Percentiles rank a stretch among this genome's conserved stretches.
Evolutionary conservation across 208 protist species (phyloP).

Genomic region (Leishmania turanica): DNA sequence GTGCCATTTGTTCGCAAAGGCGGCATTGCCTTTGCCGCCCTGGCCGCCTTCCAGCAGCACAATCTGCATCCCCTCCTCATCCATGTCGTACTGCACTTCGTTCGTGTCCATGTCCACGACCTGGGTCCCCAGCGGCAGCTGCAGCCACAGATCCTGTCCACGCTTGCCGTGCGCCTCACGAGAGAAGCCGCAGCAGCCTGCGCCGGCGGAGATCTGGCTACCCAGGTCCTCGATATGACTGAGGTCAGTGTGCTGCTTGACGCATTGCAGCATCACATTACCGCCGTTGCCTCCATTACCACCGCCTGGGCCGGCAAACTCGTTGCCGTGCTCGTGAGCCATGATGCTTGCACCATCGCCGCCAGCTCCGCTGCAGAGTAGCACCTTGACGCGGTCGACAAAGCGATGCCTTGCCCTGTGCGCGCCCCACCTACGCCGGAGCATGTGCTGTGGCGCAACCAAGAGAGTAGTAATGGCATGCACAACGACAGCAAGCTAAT

Average conservation of each 20-base stretch:
- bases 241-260: slow-evolving; percentile 52
- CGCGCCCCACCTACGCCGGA: slow-evolving; percentile 6
- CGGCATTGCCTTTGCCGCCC: slow-evolving; percentile 91
- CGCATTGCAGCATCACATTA: slow-evolving; percentile 77
- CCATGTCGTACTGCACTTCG: slow-evolving; percentile 85
- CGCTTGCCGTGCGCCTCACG: slow-evolving; percentile 72
- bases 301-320: slow-evolving; percentile 91
- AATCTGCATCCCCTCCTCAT: slow-evolving; percentile 75
- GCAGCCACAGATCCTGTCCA: slow-evolving; percentile 77
- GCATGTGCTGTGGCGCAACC: slow-evolving; percentile 11
- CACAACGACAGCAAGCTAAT: not conserved
- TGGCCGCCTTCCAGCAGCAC: slow-evolving; percentile 90
- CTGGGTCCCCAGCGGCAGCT: slow-evolving; percentile 85
- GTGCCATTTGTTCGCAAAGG: slow-evolving; percentile 89
- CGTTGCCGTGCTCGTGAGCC: slow-evolving; percentile 86
- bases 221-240: slow-evolving; percentile 74
- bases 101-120: slow-evolving; percentile 93
- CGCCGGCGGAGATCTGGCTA: slow-evolving; percentile 54
- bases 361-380: slow-evolving; percentile 82
- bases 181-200: slow-evolving; percentile 76
- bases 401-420: slow-evolving; percentile 41
- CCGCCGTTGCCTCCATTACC: slow-evolving; percentile 92
- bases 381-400: slow-evolving; percentile 84
- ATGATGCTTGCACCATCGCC: slow-evolving; percentile 91
- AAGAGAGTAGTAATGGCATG: not conserved